Evolutionary conservation across 768 basidiomycete species (phyloP).

Genomic region (Agaricus sinodeliciosus): DNA sequence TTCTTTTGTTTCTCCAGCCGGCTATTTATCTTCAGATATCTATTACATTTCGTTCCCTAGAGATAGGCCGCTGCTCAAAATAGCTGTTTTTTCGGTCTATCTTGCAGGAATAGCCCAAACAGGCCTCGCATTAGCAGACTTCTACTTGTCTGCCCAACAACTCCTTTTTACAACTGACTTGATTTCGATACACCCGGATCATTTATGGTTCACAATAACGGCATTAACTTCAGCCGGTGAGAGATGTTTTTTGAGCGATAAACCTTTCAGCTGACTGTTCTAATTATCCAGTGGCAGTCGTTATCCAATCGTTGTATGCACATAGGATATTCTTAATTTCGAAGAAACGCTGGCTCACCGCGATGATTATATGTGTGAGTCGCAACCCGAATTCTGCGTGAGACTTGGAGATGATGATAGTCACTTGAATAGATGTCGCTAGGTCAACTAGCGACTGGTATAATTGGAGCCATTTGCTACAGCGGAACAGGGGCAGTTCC

Average conservation of each 20-base stretch:
- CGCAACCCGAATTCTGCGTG: neutral
- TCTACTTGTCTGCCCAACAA: neutral
- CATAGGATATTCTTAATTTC: neutral
- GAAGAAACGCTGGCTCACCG: neutral
- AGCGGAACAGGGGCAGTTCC: neutral
- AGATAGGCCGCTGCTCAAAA: neutral
- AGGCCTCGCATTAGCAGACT: neutral
- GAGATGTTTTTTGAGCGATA: neutral
- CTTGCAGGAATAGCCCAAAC: too few species aligned
- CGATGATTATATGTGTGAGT: neutral
- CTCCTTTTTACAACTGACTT: too few species aligned
- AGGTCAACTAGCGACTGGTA: neutral
- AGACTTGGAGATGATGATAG: neutral
- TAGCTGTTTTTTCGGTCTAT: neutral
- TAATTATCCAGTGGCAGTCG: neutral
- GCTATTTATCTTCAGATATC: neutral
- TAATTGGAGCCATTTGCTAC: neutral
- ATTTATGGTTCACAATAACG: neutral
- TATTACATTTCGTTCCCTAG: neutral
- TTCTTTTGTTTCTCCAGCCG: neutral
- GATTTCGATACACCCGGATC: neutral
- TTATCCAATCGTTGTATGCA: neutral
- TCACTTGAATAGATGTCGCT: neutral
- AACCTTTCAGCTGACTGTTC: neutral
- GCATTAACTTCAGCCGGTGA: neutral